Evolutionary conservation across 2,329 filamentous ascomycete species (phyloP), one percentile per base, ranked within the genome.

Genomic region (Onygenales sp.): DNA sequence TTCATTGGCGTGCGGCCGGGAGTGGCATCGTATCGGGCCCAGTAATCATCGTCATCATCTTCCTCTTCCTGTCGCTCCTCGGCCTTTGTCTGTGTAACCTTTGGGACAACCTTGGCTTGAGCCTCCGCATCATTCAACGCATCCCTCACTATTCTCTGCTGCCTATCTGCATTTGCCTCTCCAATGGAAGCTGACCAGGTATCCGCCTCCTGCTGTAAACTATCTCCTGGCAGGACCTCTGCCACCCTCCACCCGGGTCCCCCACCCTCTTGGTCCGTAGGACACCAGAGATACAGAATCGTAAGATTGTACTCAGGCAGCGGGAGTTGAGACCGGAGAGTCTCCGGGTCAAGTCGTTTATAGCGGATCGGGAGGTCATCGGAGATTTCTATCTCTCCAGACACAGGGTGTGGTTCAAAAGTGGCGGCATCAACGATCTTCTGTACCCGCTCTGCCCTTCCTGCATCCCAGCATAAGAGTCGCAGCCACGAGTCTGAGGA

Each of bases 391-490:
- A 85, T 77, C 62, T 85, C 82, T 47, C 82, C 82, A 1, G 82
- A 85, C 2, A 79, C 77, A 0, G 82, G 82, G 59, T 85, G 82
- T 44, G 81, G 80, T 63, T 85, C 82, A 53, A 84, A 76, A 14
- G 72, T 71, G 34, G 80, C 71, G 37, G 74, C 71, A 55, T 78
- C 75, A 37, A 85, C 73, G 21, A 79, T 65, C 10, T 71, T 68
- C 48, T 79, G 76, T 9, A 85, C 69, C 54, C 72, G 74, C 34
- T 78, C 73, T 2, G 77, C 81, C 51, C 76, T 73, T 6, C 67
- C 65, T 1, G 69, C 56, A 57, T 83, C 77, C 82, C 82, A 85
- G 59, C 76, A 81, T 9, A 85, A 70, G 36, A 84, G 66, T 2
- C 74, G 71, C 1, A 85, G 68, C 82, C 82, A 85, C 55, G 77